phyloP scores from a whole-genome alignment of 169 alveolate genomes.

The Babesia bigemina region DNA sequence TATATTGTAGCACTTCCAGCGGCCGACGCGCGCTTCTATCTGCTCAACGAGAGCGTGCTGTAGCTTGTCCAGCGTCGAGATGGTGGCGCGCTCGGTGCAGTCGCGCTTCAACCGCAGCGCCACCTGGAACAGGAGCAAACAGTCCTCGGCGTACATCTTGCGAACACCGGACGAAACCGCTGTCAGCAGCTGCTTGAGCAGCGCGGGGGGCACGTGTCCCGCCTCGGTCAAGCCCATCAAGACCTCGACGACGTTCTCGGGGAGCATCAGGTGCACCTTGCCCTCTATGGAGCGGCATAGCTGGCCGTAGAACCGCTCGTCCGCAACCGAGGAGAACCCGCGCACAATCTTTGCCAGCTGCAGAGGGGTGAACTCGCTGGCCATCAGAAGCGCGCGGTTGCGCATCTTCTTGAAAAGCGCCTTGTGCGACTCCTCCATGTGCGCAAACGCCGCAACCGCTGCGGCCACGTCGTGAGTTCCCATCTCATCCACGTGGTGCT shows the following conservation, averaged over 20 bases:
- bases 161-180: constrained; percentile 29
- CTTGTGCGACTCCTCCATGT: constrained; percentile 47
- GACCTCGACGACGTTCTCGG: constrained; percentile 61
- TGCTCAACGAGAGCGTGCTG: constrained; percentile 44
- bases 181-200: constrained; percentile 30
- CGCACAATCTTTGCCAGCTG: constrained; percentile 51
- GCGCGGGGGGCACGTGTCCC: constrained; percentile 7
- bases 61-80: constrained; percentile 21
- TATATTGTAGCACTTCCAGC: constrained; percentile 59
- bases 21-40: constrained; percentile 48
- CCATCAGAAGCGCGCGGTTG: constrained; percentile 37
- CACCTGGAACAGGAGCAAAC: constrained; percentile 50
- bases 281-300: constrained; percentile 39
- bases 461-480: constrained; percentile 63
- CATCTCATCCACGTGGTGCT: constrained; percentile 67
- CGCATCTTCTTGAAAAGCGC: constrained; percentile 50
- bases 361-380: constrained; percentile 64
- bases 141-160: constrained; percentile 68
- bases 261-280: constrained; percentile 60
- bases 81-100: not conserved
- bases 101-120: constrained; percentile 2
- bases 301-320: constrained; percentile 49
- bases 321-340: constrained; percentile 57
- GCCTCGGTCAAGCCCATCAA: constrained; percentile 55
- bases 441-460: constrained; percentile 48